A percentile compares a stretch with the other conserved stretches of the same genome.
Evolutionary conservation across 306 rosid genomes (phyloP).

Genomic region (Neltuma alba): DNA sequence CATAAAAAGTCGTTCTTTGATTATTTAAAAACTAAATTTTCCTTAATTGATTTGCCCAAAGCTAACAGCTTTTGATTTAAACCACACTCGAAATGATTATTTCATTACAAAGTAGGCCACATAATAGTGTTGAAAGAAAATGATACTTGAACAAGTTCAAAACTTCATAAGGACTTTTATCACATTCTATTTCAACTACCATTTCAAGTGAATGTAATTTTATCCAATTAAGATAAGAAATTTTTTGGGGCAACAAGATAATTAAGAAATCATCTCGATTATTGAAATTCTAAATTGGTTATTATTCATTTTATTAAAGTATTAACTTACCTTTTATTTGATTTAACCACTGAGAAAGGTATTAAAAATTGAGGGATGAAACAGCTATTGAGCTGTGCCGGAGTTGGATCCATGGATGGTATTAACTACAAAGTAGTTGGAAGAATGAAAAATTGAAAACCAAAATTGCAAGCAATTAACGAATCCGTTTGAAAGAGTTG

Average conservation of each 20-base stretch:
- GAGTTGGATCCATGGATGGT: too few species aligned
- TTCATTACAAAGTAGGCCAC: not conserved
- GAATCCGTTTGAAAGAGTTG: not conserved
- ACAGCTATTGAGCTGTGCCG: not conserved
- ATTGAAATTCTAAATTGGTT: not conserved
- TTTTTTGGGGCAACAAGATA: not conserved
- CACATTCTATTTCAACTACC: not conserved
- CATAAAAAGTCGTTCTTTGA: not conserved
- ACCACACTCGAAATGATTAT: not conserved
- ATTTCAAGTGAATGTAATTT: not conserved
- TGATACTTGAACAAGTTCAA: not conserved
- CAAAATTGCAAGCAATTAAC: constrained; percentile 35
- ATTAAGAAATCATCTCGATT: not conserved
- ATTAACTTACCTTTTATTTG: not conserved
- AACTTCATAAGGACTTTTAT: not conserved
- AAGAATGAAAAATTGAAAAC: too few species aligned
- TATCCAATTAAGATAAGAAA: not conserved
- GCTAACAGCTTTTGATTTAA: not conserved
- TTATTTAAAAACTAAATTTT: not conserved
- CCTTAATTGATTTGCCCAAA: not conserved
- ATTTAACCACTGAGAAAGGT: not conserved
- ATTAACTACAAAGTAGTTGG: too few species aligned
- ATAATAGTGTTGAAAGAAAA: not conserved
- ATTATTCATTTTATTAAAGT: not conserved
- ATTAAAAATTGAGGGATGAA: not conserved